Evolutionary conservation across 2,329 filamentous ascomycete genomes (phyloP), one percentile per base, ranked within the genome.

Genomic region (Arthrobotrys iridis): DNA sequence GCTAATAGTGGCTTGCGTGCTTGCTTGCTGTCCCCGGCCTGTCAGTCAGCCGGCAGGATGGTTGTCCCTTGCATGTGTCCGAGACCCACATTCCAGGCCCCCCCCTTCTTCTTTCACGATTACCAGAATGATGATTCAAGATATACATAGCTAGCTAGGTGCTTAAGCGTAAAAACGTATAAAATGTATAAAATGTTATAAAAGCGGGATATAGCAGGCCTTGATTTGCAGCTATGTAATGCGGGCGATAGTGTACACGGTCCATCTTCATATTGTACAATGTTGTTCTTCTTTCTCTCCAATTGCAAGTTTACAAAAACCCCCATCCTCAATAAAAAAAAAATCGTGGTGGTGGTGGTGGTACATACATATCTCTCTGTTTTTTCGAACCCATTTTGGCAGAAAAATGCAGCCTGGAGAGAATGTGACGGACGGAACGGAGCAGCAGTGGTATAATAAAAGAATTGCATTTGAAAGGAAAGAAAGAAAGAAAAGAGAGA

Each of bases 61-160:
- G 48, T 30, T 20, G 15, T 13, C 46, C 65, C 65, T 68, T 60
- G 65, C 65, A 68, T 35, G 40, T 67, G 64, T 59, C 64, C 59
- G 20, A 52, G 52, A 68, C 2, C 30, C 40, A 26, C 30, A 4
- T 18, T 2, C 18, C 15, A 40, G n/a, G n/a, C n/a, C n/a, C n/a
- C n/a, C n/a, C n/a, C n/a, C n/a, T n/a, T n/a, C n/a, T n/a, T n/a
- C n/a, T n/a, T n/a, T n/a, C n/a, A n/a, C n/a, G n/a, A n/a, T n/a
- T n/a, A n/a, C n/a, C n/a, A n/a, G n/a, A n/a, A n/a, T n/a, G n/a
- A n/a, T n/a, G n/a, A n/a, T n/a, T n/a, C n/a, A n/a, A n/a, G n/a
- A n/a, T n/a, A n/a, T n/a, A n/a, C n/a, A n/a, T n/a, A n/a, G n/a
- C n/a, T n/a, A n/a, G n/a, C n/a, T n/a, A n/a, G n/a, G n/a, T n/a